Conservation (phyloP, 345 rosid genomes). For the Luvunga scandens region DNA sequence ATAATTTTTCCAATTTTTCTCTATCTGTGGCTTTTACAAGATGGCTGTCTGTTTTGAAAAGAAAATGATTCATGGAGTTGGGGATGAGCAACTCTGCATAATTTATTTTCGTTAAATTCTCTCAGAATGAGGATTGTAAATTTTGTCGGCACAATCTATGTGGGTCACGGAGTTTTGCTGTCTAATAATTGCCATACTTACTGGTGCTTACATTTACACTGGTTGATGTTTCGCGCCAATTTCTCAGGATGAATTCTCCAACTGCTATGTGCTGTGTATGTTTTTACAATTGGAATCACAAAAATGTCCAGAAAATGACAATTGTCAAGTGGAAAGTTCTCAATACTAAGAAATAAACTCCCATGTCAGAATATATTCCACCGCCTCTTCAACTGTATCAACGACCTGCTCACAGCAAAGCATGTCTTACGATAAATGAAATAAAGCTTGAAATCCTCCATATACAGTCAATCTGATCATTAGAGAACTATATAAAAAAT, state of each 20-base stretch:
- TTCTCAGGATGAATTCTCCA: background rate
- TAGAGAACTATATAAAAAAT: too few relatives aligned
- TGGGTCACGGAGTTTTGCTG: background rate
- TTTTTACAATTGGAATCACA: background rate
- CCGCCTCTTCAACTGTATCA: slow-evolving; percentile 48
- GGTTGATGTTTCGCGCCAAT: background rate
- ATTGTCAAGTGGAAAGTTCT: background rate
- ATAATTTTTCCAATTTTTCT: background rate
- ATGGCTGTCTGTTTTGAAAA: background rate
- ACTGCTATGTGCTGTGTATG: background rate
- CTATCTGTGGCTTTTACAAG: background rate
- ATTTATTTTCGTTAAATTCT: background rate
- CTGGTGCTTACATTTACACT: background rate
- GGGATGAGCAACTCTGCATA: background rate
- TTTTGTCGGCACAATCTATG: too few relatives aligned
- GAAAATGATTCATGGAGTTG: background rate
- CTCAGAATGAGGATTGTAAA: background rate
- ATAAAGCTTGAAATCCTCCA: background rate
- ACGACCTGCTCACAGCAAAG: slow-evolving; percentile 33
- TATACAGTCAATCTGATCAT: too few relatives aligned
- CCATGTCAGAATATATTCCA: slow-evolving; percentile 40
- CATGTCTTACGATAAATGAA: background rate
- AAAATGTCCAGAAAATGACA: background rate
- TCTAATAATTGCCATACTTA: background rate
- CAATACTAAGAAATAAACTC: slow-evolving; percentile 15